Percentiles rank a stretch among this genome's conserved stretches.
Evolutionary conservation across 768 basidiomycete species (phyloP).

Genomic region (Rickenella mellea): DNA sequence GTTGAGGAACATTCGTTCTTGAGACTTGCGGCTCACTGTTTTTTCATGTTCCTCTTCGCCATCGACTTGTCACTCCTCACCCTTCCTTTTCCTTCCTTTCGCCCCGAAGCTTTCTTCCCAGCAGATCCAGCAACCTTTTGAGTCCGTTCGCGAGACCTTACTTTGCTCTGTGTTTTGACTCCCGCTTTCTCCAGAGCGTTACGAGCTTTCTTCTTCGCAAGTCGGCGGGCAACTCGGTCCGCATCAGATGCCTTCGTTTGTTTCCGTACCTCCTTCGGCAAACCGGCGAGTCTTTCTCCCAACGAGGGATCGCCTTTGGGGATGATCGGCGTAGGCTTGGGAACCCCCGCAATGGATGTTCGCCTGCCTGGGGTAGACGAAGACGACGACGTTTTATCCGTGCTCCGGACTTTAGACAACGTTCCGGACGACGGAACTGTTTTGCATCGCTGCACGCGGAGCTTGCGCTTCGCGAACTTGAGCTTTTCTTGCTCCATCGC

Average conservation of each 20-base stretch:
- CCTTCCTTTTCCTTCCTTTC: conserved; percentile 37
- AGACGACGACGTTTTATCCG: conserved; percentile 9
- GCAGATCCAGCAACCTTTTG: conserved; percentile 14
- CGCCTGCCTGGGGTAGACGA: conserved; percentile 14
- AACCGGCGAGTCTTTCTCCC: conserved; percentile 64
- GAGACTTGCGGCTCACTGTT: no score
- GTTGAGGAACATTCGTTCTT: no score
- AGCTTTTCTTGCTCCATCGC: conserved; percentile 69
- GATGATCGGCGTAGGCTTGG: conserved; percentile 19
- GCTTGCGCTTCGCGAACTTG: conserved; percentile 87
- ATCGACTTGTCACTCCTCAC: conserved; percentile 45
- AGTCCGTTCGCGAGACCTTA: background rate
- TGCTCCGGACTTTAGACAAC: conserved; percentile 9
- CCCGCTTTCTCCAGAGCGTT: conserved; percentile 36
- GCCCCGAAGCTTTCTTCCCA: conserved; percentile 31
- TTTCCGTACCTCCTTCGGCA: conserved; percentile 85
- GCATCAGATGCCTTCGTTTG: conserved; percentile 68
- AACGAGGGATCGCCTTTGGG: conserved; percentile 79
- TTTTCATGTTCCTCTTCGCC: conserved; percentile 49
- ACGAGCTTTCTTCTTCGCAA: conserved; percentile 85
- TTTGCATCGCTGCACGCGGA: conserved; percentile 89
- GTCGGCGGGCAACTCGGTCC: conserved; percentile 70
- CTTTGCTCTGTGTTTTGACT: background rate
- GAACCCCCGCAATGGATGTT: conserved; percentile 11
- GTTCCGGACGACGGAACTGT: conserved; percentile 36